phyloP scores from a whole-genome alignment of 2,329 filamentous ascomycete species.

The Tetracladium maxilliforme region DNA sequence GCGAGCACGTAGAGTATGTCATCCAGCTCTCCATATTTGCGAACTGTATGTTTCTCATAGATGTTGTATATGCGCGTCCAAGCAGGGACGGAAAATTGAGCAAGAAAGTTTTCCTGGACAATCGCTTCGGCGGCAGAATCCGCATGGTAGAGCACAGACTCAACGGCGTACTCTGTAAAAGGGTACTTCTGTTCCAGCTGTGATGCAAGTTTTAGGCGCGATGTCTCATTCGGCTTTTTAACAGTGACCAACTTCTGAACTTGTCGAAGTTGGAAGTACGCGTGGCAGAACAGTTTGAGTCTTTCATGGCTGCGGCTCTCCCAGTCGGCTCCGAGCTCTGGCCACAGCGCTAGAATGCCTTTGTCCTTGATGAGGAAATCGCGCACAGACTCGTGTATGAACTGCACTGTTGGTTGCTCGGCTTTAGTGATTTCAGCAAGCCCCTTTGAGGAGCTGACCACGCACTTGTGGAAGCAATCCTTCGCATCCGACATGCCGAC shows the following conservation, averaged over 20 bases:
- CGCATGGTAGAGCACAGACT: constrained; percentile 24
- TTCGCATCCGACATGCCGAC: constrained; percentile 4
- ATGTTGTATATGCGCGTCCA: constrained; percentile 17
- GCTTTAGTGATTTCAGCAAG: constrained; percentile 19
- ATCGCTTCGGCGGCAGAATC: constrained; percentile 15
- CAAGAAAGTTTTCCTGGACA: constrained; percentile 15
- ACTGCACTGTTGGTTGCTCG: constrained; percentile 18
- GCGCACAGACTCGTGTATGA: constrained; percentile 22
- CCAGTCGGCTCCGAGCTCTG: constrained; percentile 16
- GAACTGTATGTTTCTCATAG: constrained; percentile 11
- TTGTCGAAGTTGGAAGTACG: constrained; percentile 13
- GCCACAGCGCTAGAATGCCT: constrained; percentile 15
- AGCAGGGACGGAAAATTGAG: constrained; percentile 12
- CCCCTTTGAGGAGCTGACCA: constrained; percentile 24
- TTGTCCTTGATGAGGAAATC: constrained; percentile 23
- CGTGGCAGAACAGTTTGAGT: constrained; percentile 26
- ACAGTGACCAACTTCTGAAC: constrained; percentile 7
- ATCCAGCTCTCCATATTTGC: constrained; percentile 10
- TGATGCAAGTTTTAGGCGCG: constrained; percentile 10
- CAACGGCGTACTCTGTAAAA: constrained; percentile 29
- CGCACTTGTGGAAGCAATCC: constrained; percentile 16
- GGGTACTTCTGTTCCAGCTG: constrained; percentile 15
- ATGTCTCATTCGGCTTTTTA: constrained; percentile 9
- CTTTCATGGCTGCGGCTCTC: constrained; percentile 21
- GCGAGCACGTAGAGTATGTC: constrained; percentile 20